phyloP scores from a whole-genome alignment of 1,284 basidiomycete genomes.

The Ceratobasidium papillatum region DNA sequence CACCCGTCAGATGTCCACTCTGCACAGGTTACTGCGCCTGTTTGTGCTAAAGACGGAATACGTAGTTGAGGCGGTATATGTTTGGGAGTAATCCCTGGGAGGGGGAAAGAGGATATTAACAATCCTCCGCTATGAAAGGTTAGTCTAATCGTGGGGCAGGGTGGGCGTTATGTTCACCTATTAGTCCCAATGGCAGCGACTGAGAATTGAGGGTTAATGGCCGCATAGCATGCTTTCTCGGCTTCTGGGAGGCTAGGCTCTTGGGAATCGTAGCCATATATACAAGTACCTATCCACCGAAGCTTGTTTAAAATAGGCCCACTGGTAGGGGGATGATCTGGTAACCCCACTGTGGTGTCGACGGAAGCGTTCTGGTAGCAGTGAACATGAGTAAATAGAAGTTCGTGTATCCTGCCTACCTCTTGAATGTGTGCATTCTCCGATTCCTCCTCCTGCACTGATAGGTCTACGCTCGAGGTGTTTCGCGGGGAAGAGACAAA shows the following conservation, averaged over 20 bases:
- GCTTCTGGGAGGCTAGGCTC: constrained; percentile 49
- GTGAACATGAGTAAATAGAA: constrained; percentile 2
- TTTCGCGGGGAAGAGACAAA: constrained; percentile 32
- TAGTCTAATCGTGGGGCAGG: background rate
- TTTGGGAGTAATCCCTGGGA: constrained; percentile 59
- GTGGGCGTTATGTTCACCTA: constrained; percentile 58
- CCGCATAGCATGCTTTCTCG: constrained; percentile 64
- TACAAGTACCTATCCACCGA: constrained; percentile 45
- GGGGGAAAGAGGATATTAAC: constrained; percentile 70
- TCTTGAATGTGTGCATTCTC: background rate
- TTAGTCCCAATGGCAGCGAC: constrained; percentile 83
- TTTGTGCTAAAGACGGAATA: constrained; percentile 61
- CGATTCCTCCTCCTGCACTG: background rate
- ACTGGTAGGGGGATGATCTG: background rate
- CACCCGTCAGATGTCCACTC: constrained; percentile 95
- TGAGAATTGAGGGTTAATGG: constrained; percentile 86
- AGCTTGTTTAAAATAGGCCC: constrained; percentile 48
- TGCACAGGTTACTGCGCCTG: constrained; percentile 78
- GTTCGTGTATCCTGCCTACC: background rate
- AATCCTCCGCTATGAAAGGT: constrained; percentile 62
- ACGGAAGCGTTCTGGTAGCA: constrained; percentile 7
- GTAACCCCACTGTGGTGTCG: constrained; percentile 3
- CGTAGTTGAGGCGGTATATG: constrained; percentile 63
- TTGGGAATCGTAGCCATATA: constrained; percentile 20
- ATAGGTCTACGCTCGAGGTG: constrained; percentile 28